Evolutionary conservation across 208 protist genomes (phyloP), one percentile per base, ranked within the genome.

Genomic region (Endotrypanum monterogeii): DNA sequence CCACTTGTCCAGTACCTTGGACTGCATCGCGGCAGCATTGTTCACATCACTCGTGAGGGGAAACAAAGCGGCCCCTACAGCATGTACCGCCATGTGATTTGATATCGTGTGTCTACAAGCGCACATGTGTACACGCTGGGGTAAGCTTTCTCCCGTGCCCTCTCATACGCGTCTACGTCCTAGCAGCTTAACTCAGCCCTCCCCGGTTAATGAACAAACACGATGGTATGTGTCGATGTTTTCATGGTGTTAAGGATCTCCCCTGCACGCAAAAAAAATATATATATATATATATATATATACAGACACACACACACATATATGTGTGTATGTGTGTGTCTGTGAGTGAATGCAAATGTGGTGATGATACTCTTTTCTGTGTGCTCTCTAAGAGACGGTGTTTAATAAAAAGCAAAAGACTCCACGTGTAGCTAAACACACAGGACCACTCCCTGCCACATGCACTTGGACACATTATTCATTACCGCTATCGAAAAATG

Each of bases 71-170:
- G 98, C 18, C 85, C 96, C 2, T 99, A 99, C 83, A 91, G 98
- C 75, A 99, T 99, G 80, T 99, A 99, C 84, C 91, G 99, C 12
- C 88, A 99, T 68, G 96, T 99, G 41, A 82, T 98, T 48, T 99
- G 89, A 83, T 12, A 9, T 50, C 23, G 50, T 28, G 41, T 28
- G 48, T 30, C 46, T 41, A 9, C 30, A 3, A 54, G 16, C 28
- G 60, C 16, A 28, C 48, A 18, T 12, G 12, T 41, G 46, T 56
- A 46, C 16, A 46, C 16, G 63, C 6, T 48, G 44, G 5, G 5
- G n/a, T n/a, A n/a, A n/a, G 44, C 44, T 5, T 48, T 5, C 44
- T 48, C 44, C 44, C 12, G n/a, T 58, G 46, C 37, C 46, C 32
- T 70, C 62, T n/a, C 18, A 46, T 28, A 57, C 28, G 37, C 66